Conservation (phyloP, 1,284 basidiomycete species). For the Cryptococcus maquisensis region DNA sequence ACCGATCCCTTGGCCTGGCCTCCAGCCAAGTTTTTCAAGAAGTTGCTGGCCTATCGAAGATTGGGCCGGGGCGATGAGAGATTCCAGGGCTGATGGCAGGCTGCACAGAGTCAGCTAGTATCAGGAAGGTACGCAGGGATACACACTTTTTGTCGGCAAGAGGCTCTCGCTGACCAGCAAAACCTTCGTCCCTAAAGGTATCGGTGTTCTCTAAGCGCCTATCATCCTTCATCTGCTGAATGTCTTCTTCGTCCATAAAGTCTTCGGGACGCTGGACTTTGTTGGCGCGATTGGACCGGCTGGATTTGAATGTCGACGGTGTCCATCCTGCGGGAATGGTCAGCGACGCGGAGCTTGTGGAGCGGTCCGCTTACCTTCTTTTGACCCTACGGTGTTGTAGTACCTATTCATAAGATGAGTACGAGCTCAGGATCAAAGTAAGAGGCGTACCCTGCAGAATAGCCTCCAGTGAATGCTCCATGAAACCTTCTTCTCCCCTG, state of each 20-base stretch:
- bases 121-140: neutral
- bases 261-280: constrained; percentile 71
- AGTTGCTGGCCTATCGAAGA: constrained; percentile 67
- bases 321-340: constrained; percentile 69
- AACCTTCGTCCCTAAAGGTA: constrained; percentile 57
- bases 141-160: constrained; percentile 26
- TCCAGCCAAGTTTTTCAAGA: constrained; percentile 93
- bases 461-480: constrained; percentile 97
- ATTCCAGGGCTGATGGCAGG: constrained; percentile 54
- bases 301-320: constrained; percentile 85
- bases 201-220: constrained; percentile 60
- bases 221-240: constrained; percentile 71
- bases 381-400: constrained; percentile 83
- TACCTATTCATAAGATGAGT: no score
- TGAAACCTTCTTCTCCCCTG: constrained; percentile 87
- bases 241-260: constrained; percentile 98
- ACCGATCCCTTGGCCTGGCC: constrained; percentile 84
- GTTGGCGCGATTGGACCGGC: constrained; percentile 63
- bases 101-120: constrained; percentile 33
- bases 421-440: no score
- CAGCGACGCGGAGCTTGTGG: neutral
- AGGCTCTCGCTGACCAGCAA: constrained; percentile 59
- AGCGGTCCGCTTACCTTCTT: constrained; percentile 64
- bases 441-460: constrained; percentile 86
- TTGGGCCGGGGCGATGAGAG: constrained; percentile 49